phyloP scores from a whole-genome alignment of 495 filamentous ascomycete genomes.

The Talaromyces adpressus region DNA sequence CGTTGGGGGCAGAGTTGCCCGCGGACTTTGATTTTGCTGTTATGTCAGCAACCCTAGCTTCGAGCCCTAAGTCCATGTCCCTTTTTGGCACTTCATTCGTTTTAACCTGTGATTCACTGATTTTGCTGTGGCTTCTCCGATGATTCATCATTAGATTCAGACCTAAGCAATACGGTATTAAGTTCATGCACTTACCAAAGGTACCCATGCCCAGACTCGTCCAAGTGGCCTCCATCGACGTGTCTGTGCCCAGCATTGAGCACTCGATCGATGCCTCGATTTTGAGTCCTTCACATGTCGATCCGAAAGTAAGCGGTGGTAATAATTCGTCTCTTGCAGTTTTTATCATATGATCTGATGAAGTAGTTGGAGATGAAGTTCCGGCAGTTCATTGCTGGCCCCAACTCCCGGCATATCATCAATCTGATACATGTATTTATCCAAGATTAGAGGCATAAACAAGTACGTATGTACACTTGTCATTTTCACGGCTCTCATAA shows the following conservation, averaged over 20 bases:
- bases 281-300: not conserved
- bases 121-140: not conserved
- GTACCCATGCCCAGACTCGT: not conserved
- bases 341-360: not conserved
- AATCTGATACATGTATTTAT: not conserved
- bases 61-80: slow-evolving; percentile 22
- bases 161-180: not conserved
- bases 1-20: slow-evolving; percentile 15
- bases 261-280: not conserved
- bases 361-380: not conserved
- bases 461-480: no score
- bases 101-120: not conserved
- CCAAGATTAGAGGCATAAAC: not conserved
- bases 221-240: not conserved
- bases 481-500: no score
- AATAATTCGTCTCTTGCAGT: not conserved
- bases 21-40: slow-evolving; percentile 15
- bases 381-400: not conserved
- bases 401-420: not conserved
- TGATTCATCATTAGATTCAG: not conserved
- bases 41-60: slow-evolving; percentile 34
- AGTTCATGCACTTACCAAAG: not conserved
- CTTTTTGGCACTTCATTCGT: not conserved
- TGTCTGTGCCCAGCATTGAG: not conserved
- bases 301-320: not conserved